Base-by-base conservation (phyloP, 1,284 basidiomycete species). In the Austroboletus novae-zelandiae region DNA sequence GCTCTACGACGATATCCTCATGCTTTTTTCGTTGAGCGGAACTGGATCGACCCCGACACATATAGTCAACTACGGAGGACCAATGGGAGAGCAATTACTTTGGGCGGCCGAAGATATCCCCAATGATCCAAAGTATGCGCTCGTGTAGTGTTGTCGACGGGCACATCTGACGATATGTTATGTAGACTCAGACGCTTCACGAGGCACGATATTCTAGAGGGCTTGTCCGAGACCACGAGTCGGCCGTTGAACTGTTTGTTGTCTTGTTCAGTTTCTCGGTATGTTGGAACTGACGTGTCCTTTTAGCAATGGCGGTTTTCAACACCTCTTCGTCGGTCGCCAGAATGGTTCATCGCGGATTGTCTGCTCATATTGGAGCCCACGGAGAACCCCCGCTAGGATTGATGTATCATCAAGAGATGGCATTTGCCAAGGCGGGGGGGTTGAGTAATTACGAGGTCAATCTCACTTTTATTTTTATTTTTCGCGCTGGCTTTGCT, bases 321-420 rank as follows among this genome's bases (percentile, higher is more conserved):
- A 89, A 89, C 57, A 84, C 82, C 1, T 88, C 86, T 9, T 68
- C 68, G 13, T 85, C 84, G 1, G 74, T 82, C 11, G 81, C 83
- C 1, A 79, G 82, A 59, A 82, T 88, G 81, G 79, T 86, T 10
- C 69, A 75, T 20, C 58, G 77, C 66, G 61, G 86, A 77, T 63
- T 86, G 18, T 72, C 74, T 25, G 74, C 81, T 1, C 80, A 85
- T 55, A 84, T 89, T 51, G 86, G 86, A 27, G 86, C 86, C 0
- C 86, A 89, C 56, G 86, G 86, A n/a, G 86, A 89, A 64, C 76
- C 80, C 2, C 86, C 86, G 0, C 66, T 86, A 13, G 86, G 86
- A 1, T 60, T 83, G n/a, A 86, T 85, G 68, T 89, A 88, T 59
- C 86, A 89, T 54, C 77, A 79, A 18, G 86, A 89, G 60, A 82